Conservation (phyloP, 164 flowering plant genomes). For the Umbilicus rupestris region DNA sequence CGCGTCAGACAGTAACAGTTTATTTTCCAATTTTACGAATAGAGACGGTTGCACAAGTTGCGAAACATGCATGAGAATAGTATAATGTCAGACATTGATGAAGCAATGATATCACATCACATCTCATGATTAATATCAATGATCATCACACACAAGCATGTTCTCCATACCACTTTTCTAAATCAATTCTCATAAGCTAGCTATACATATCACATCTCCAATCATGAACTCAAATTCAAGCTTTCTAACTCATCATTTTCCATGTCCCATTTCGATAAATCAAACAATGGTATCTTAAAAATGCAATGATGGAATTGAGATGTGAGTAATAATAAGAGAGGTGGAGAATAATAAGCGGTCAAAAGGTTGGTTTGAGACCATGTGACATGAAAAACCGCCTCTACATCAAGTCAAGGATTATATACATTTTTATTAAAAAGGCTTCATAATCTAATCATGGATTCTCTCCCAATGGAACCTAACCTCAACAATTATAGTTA, state of each 20-base stretch:
- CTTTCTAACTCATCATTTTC: no score
- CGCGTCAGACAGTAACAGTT: no score
- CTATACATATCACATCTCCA: no score
- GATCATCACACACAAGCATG: neutral
- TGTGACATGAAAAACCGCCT: conserved; percentile 2
- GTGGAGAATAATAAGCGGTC: neutral
- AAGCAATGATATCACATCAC: conserved; percentile 3
- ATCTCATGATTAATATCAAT: neutral
- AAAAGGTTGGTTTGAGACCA: conserved; percentile 2
- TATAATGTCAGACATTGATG: neutral
- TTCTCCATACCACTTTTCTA: neutral
- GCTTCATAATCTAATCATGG: conserved; percentile 6
- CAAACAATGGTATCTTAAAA: no score
- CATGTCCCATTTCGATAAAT: no score
- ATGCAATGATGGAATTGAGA: no score
- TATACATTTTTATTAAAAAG: neutral
- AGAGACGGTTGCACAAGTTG: conserved; percentile 3
- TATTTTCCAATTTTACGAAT: no score
- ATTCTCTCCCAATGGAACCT: neutral
- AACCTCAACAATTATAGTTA: neutral
- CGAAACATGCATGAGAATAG: neutral
- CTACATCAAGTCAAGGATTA: conserved; percentile 2
- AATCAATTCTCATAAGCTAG: no score
- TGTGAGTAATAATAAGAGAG: neutral
- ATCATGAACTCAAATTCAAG: no score